Conservation (phyloP, 495 filamentous ascomycete genomes). For the Annulohypoxylon maeteangense region DNA sequence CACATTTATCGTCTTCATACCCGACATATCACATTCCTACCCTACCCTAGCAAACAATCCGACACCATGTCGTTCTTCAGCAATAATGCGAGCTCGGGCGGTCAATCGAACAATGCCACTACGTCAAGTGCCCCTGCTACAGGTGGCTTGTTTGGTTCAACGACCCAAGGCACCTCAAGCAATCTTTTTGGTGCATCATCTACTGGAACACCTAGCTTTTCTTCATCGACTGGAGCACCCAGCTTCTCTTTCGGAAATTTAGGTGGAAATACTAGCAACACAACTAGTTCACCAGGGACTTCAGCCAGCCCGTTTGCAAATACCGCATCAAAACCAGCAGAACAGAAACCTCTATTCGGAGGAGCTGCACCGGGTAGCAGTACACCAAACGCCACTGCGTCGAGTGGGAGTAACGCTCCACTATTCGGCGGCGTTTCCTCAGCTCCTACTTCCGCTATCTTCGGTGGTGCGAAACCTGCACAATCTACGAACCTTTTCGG, state of each 20-base stretch:
- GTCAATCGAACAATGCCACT: conserved; percentile 51
- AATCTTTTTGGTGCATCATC: conserved; percentile 39
- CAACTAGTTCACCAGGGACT: conserved; percentile 30
- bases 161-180: conserved; percentile 28
- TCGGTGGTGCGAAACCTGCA: conserved; percentile 44
- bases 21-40: conserved; percentile 27
- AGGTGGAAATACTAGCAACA: conserved; percentile 30
- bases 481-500: conserved; percentile 44
- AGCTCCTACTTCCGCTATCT: conserved; percentile 36
- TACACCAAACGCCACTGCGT: conserved; percentile 48
- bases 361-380: conserved; percentile 33
- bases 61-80: conserved; percentile 51
- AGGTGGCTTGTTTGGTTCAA: conserved; percentile 53
- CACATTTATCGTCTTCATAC: not conserved
- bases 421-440: conserved; percentile 50
- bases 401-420: conserved; percentile 46
- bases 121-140: conserved; percentile 55
- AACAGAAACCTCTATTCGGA: conserved; percentile 51
- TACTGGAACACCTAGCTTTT: conserved; percentile 51
- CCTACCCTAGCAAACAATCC: conserved; percentile 1
- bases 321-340: conserved; percentile 42
- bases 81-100: conserved; percentile 48
- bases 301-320: conserved; percentile 64
- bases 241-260: conserved; percentile 57
- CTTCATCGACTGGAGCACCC: conserved; percentile 47